These are phyloP conservation scores for Hypholoma sublateritium DNA, from an alignment of 768 basidiomycete genomes.

Conservation along the genomic window DNA sequence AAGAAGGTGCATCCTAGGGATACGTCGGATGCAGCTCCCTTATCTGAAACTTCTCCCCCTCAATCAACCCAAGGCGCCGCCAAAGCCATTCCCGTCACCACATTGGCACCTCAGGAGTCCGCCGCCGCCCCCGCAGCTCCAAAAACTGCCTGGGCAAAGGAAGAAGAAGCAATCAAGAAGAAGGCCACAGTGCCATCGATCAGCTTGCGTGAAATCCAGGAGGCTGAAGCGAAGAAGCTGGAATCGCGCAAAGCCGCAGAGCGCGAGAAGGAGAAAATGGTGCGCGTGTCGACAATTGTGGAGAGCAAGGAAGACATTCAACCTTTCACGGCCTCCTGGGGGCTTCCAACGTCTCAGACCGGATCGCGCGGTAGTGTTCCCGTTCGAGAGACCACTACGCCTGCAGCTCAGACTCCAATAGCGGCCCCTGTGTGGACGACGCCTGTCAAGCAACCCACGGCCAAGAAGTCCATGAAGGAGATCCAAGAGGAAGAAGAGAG, in stretches of 20 bases:
- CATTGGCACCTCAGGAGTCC: background rate
- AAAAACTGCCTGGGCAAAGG: constrained; percentile 68
- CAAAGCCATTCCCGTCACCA: background rate
- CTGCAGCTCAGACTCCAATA: constrained; percentile 27
- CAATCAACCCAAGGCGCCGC: background rate
- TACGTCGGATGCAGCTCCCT: background rate
- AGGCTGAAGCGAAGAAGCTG: constrained; percentile 80
- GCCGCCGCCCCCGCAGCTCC: constrained; percentile 18
- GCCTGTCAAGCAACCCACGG: constrained; percentile 46
- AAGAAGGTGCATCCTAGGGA: constrained; percentile 2
- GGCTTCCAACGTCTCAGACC: constrained; percentile 80
- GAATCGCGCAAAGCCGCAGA: constrained; percentile 77
- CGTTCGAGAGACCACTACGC: constrained; percentile 40
- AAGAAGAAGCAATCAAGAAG: constrained; percentile 65
- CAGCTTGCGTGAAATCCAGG: constrained; percentile 93
- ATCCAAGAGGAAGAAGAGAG: constrained; percentile 97
- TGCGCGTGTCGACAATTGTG: constrained; percentile 39
- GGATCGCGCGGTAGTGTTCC: constrained; percentile 44
- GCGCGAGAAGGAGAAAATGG: constrained; percentile 64
- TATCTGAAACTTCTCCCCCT: background rate
- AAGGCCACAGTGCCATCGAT: constrained; percentile 44
- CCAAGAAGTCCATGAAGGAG: constrained; percentile 96
- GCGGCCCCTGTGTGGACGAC: constrained; percentile 73
- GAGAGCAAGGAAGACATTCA: constrained; percentile 55
- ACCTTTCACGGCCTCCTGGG: constrained; percentile 77